phyloP scores from a whole-genome alignment of 192 early-diverging fungal species.

The Backusella luteola region DNA sequence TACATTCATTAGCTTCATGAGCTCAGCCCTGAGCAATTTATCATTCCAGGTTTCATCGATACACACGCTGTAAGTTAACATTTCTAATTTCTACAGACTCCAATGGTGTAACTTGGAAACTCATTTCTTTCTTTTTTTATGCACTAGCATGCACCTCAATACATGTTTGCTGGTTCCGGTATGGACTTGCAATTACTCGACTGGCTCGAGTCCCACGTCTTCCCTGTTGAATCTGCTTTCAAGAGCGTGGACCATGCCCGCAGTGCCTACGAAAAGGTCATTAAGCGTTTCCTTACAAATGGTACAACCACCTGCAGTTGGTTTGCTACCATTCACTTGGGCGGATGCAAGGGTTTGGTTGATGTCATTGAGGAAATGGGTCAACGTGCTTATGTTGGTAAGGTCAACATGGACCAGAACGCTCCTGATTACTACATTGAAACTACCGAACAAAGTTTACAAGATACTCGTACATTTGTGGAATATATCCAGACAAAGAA shows the following conservation, averaged over 20 bases:
- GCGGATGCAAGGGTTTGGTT: conserved; percentile 70
- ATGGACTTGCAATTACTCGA: conserved; percentile 88
- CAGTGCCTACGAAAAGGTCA: conserved; percentile 62
- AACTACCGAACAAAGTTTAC: conserved; percentile 61
- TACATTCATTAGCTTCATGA: conserved; percentile 26
- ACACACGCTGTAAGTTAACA: conserved; percentile 72
- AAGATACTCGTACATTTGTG: conserved; percentile 67
- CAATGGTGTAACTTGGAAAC: not conserved
- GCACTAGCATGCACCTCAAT: conserved; percentile 85
- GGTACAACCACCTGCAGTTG: conserved; percentile 93
- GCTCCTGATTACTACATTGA: conserved; percentile 78
- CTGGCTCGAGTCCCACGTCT: conserved; percentile 90
- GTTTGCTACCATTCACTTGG: conserved; percentile 88
- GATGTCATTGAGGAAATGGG: conserved; percentile 73
- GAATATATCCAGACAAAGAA: conserved; percentile 48
- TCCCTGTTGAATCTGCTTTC: conserved; percentile 81
- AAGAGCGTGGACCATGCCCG: conserved; percentile 64
- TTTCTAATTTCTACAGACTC: not conserved
- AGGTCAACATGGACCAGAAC: conserved; percentile 96
- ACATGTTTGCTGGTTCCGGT: conserved; percentile 83
- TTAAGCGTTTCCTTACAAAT: conserved; percentile 68
- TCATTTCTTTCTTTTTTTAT: not conserved
- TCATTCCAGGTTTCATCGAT: conserved; percentile 91
- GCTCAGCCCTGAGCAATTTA: conserved; percentile 62
- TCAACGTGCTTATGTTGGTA: conserved; percentile 92